phyloP scores from a whole-genome alignment of 2,329 filamentous ascomycete genomes.

The Geosmithia morbida region DNA sequence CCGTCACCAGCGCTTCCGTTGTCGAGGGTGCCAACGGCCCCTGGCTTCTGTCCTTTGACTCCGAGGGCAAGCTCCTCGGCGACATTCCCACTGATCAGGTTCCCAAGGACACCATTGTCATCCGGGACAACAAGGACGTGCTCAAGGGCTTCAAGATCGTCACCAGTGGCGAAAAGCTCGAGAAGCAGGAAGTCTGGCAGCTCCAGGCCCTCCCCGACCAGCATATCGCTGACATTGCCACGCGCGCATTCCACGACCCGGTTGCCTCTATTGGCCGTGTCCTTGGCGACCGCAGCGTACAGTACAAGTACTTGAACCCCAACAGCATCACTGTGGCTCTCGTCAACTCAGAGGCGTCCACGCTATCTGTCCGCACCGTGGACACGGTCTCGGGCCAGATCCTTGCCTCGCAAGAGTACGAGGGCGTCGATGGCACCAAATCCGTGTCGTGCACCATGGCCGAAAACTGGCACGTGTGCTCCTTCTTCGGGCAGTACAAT shows the following conservation, averaged over 20 bases:
- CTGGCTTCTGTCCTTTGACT: slow-evolving; percentile 38
- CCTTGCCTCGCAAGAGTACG: slow-evolving; percentile 55
- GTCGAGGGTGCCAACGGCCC: slow-evolving; percentile 37
- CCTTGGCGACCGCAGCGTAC: slow-evolving; percentile 77
- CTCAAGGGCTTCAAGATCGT: slow-evolving; percentile 42
- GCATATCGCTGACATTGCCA: slow-evolving; percentile 52
- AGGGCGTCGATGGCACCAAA: slow-evolving; percentile 59
- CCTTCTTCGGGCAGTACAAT: slow-evolving; percentile 51
- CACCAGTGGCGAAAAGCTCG: slow-evolving; percentile 21
- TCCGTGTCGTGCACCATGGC: slow-evolving; percentile 65
- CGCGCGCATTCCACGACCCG: slow-evolving; percentile 63
- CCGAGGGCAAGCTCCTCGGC: slow-evolving; percentile 29
- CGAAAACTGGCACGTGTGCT: slow-evolving; percentile 93
- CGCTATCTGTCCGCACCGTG: slow-evolving; percentile 62
- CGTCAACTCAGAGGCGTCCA: slow-evolving; percentile 39
- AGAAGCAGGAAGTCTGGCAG: slow-evolving; percentile 49
- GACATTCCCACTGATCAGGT: slow-evolving; percentile 28
- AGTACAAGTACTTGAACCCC: slow-evolving; percentile 93
- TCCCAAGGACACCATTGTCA: slow-evolving; percentile 39
- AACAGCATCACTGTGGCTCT: slow-evolving; percentile 70
- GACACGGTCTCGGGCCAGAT: slow-evolving; percentile 78
- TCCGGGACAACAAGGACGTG: slow-evolving; percentile 30
- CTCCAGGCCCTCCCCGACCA: slow-evolving; percentile 55
- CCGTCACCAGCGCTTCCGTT: slow-evolving; percentile 28
- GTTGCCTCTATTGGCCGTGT: slow-evolving; percentile 93